These are phyloP conservation scores for Mycena belliarum DNA, from an alignment of 768 basidiomycete species.

Conservation along the genomic window DNA sequence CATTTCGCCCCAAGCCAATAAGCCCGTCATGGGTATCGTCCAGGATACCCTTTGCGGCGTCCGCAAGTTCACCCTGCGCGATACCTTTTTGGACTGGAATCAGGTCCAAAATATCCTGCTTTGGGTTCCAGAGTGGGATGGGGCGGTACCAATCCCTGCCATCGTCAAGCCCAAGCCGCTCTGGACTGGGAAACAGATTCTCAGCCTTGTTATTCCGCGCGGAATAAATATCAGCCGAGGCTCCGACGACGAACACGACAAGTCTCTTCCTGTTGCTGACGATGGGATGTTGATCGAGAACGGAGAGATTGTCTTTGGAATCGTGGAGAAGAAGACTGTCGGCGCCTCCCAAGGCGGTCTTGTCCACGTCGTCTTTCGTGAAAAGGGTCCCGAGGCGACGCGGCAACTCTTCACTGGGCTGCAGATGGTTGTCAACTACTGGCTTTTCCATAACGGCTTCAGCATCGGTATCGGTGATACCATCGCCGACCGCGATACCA, in stretches of 20 bases:
- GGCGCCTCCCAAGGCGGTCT: conserved; percentile 94
- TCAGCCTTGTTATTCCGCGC: conserved; percentile 88
- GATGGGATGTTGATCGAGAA: conserved; percentile 97
- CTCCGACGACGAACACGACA: conserved; percentile 67
- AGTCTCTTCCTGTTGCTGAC: conserved; percentile 78
- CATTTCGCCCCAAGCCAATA: conserved; percentile 98
- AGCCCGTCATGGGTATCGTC: conserved; percentile 99
- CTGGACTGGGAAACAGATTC: conserved; percentile 97
- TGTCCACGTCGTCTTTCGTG: conserved; percentile 95
- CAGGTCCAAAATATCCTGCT: conserved; percentile 96
- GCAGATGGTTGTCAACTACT: conserved; percentile 96
- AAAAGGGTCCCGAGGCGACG: conserved; percentile 93
- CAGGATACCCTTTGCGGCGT: conserved; percentile 98
- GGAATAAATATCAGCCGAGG: conserved; percentile 92
- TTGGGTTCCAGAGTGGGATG: conserved; percentile 99
- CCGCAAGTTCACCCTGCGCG: conserved; percentile 94
- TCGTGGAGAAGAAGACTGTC: conserved; percentile 99
- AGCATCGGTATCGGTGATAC: conserved; percentile 99
- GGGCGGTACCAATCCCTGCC: conserved; percentile 85
- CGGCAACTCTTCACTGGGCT: conserved; percentile 89
- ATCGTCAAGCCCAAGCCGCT: conserved; percentile 96
- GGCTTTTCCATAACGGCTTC: conserved; percentile 99
- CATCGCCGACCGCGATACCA: conserved; percentile 87
- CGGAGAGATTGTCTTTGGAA: conserved; percentile 92
- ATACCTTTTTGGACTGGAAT: conserved; percentile 94